Percentiles rank a stretch among this genome's conserved stretches.
phyloP scores from a whole-genome alignment of 2,329 filamentous ascomycete genomes.

The Phialophora chinensis region DNA sequence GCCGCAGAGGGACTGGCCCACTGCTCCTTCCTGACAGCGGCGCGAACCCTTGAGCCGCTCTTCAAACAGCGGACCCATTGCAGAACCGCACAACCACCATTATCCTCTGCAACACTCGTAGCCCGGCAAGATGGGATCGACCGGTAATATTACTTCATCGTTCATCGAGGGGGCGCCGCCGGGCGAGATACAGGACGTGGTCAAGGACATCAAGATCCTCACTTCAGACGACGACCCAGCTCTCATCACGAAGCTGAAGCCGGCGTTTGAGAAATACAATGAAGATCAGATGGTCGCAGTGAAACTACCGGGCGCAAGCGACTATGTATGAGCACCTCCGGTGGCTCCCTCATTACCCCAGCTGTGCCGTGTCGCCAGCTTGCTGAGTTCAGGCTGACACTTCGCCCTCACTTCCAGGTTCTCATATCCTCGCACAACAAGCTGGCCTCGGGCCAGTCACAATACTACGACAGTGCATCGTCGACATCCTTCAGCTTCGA shows the following conservation, averaged over 20 bases:
- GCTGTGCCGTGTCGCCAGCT: not conserved
- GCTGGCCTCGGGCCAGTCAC: slow-evolving; percentile 63
- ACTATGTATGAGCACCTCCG: slow-evolving; percentile 62
- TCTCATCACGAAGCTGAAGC: slow-evolving; percentile 73
- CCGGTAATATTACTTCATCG: slow-evolving; percentile 70
- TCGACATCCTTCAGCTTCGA: slow-evolving; percentile 89
- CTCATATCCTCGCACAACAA: slow-evolving; percentile 87
- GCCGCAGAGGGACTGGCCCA: not conserved
- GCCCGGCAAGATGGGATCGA: slow-evolving; percentile 50
- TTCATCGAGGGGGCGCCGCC: slow-evolving; percentile 95
- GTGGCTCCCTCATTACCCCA: not conserved
- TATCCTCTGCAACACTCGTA: not conserved
- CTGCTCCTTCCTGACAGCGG: not conserved
- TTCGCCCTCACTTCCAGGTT: slow-evolving; percentile 52
- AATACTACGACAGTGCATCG: slow-evolving; percentile 90
- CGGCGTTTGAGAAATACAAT: slow-evolving; percentile 93
- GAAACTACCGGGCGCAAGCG: slow-evolving; percentile 85
- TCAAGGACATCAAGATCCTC: slow-evolving; percentile 84
- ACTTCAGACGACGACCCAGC: slow-evolving; percentile 69
- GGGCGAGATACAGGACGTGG: slow-evolving; percentile 91
- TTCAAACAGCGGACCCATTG: not conserved
- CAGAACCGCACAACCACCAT: not conserved
- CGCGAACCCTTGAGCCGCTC: not conserved
- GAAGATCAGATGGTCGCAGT: slow-evolving; percentile 89
- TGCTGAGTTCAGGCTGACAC: slow-evolving; percentile 5